Conservation (phyloP, 2,329 filamentous ascomycete species). For the Epichloe brachyelytri region DNA sequence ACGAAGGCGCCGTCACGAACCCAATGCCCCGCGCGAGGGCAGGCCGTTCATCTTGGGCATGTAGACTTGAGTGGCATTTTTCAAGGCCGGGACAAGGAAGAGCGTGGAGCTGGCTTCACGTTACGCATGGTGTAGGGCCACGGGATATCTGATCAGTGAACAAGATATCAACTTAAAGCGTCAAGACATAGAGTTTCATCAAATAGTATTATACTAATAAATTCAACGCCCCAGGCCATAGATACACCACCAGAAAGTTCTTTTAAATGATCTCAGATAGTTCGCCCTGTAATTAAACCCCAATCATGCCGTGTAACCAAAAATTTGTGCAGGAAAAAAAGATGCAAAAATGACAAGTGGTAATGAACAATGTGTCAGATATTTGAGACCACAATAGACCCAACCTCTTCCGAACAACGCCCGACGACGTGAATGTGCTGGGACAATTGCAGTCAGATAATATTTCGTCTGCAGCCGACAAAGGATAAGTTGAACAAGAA, state of each 20-base stretch:
- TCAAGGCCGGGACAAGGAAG: conserved; percentile 50
- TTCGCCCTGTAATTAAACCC: background rate
- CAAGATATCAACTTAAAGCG: background rate
- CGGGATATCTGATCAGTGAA: background rate
- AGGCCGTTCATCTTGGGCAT: conserved; percentile 41
- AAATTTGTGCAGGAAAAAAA: background rate
- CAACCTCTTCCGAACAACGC: background rate
- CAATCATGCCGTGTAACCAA: background rate
- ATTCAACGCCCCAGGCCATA: conserved; percentile 2
- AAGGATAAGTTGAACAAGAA: background rate
- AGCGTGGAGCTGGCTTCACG: conserved; percentile 51
- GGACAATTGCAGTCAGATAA: background rate
- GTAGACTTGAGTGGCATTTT: conserved; percentile 63
- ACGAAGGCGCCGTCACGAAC: conserved; percentile 56
- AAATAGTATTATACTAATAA: background rate
- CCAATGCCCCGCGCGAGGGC: conserved; percentile 69
- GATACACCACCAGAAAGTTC: background rate
- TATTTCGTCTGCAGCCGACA: background rate
- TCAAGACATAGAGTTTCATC: background rate
- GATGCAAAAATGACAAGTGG: background rate
- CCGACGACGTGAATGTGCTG: background rate
- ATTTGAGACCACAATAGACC: background rate
- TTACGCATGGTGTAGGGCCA: conserved; percentile 42
- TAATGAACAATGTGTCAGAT: background rate
- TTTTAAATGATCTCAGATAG: background rate